Evolutionary conservation across 2,329 filamentous ascomycete species (phyloP).

Genomic region (Epichloe elymi): DNA sequence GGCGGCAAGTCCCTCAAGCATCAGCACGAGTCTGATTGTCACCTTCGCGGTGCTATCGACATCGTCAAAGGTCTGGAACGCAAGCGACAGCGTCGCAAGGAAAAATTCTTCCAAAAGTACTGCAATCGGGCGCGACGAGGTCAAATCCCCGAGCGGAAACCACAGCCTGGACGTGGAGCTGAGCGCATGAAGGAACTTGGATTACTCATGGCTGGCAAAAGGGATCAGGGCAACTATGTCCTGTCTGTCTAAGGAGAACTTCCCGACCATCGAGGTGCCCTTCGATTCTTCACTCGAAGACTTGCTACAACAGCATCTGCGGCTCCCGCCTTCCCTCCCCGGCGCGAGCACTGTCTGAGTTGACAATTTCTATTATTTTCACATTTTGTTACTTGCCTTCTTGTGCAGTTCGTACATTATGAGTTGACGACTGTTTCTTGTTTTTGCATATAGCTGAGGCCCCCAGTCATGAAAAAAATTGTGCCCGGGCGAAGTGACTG

Average conservation of each 20-base stretch:
- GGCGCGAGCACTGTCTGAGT: neutral
- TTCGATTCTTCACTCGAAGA: neutral
- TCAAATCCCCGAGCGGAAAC: conserved; percentile 47
- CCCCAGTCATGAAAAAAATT: no score
- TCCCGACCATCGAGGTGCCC: neutral
- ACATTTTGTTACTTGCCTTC: neutral
- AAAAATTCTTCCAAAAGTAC: conserved; percentile 84
- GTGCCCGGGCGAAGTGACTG: neutral
- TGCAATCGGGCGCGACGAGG: conserved; percentile 70
- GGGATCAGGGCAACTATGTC: conserved; percentile 62
- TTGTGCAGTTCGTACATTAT: conserved; percentile 1
- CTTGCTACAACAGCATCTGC: neutral
- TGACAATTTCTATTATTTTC: neutral
- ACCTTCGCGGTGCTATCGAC: conserved; percentile 86
- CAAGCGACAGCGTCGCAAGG: conserved; percentile 82
- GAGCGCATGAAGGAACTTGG: conserved; percentile 79
- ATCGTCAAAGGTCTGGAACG: conserved; percentile 94
- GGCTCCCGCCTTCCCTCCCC: no score
- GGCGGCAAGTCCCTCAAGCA: conserved; percentile 26
- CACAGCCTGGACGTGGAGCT: conserved; percentile 72
- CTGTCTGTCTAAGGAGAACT: conserved; percentile 47
- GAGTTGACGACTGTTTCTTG: conserved; percentile 3
- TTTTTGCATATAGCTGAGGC: neutral
- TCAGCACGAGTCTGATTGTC: conserved; percentile 34
- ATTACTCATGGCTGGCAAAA: conserved; percentile 73